Evolutionary conservation across 2,329 filamentous ascomycete genomes (phyloP).

Genomic region (Fusarium sulawesiense): DNA sequence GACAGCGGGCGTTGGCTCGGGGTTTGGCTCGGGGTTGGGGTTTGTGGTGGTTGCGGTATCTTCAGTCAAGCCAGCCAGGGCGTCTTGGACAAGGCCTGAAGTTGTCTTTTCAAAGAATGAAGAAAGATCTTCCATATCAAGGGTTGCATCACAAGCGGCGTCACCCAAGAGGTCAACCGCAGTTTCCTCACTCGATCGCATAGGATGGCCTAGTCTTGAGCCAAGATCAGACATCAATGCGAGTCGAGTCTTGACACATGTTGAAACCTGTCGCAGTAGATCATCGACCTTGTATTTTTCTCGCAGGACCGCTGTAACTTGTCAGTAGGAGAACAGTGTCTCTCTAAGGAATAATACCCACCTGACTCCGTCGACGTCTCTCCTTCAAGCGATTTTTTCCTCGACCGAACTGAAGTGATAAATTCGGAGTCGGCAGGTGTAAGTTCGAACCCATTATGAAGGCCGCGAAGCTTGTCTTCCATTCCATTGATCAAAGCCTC

Average conservation of each 20-base stretch:
- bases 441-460: slow-evolving; percentile 49
- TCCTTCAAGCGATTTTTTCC: slow-evolving; percentile 50
- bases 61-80: slow-evolving; percentile 53
- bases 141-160: slow-evolving; percentile 45
- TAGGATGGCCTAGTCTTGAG: slow-evolving; percentile 51
- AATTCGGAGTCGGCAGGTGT: slow-evolving; percentile 53
- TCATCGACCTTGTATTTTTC: slow-evolving; percentile 56
- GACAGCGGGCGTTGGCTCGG: slow-evolving; percentile 22
- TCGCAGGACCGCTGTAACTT: slow-evolving; percentile 46
- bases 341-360: slow-evolving; percentile 37
- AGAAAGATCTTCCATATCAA: slow-evolving; percentile 56
- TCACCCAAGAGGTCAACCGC: slow-evolving; percentile 46
- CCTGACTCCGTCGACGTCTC: slow-evolving; percentile 45
- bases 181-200: slow-evolving; percentile 47
- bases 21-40: slow-evolving; percentile 33
- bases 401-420: slow-evolving; percentile 48
- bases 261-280: slow-evolving; percentile 51
- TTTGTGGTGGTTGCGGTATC: slow-evolving; percentile 24
- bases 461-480: slow-evolving; percentile 57
- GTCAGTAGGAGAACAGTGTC: slow-evolving; percentile 19
- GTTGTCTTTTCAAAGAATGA: slow-evolving; percentile 58
- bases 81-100: slow-evolving; percentile 55
- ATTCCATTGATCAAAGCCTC: slow-evolving; percentile 68
- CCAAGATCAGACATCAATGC: slow-evolving; percentile 50
- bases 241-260: slow-evolving; percentile 51